Evolutionary conservation across 495 filamentous ascomycete genomes (phyloP).

Genomic region (Hypoxylon perforatum): DNA sequence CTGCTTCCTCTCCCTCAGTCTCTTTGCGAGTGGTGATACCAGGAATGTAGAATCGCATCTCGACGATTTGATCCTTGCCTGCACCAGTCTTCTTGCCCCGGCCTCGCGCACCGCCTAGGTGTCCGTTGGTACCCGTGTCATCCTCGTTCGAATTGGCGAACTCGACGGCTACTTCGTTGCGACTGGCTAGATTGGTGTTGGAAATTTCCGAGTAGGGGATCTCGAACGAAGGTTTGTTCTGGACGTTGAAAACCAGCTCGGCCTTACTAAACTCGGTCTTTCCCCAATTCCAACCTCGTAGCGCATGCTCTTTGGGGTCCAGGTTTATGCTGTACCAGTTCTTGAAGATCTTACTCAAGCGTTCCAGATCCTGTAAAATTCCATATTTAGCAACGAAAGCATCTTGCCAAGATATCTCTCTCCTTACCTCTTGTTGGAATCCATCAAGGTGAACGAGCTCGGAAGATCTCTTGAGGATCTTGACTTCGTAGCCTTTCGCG

Average conservation of each 20-base stretch:
- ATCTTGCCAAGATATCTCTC: neutral
- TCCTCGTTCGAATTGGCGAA: slow-evolving; percentile 78
- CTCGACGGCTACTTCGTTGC: slow-evolving; percentile 97
- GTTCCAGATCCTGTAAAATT: slow-evolving; percentile 81
- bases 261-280: slow-evolving; percentile 97
- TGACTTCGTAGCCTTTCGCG: slow-evolving; percentile 90
- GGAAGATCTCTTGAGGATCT: slow-evolving; percentile 82
- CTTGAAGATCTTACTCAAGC: slow-evolving; percentile 90
- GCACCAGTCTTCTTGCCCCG: slow-evolving; percentile 90
- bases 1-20: slow-evolving; percentile 77
- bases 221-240: slow-evolving; percentile 96
- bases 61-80: slow-evolving; percentile 90
- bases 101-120: slow-evolving; percentile 79
- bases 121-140: slow-evolving; percentile 76
- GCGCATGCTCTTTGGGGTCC: slow-evolving; percentile 89
- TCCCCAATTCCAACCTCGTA: slow-evolving; percentile 99
- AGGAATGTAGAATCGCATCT: slow-evolving; percentile 99
- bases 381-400: slow-evolving; percentile 9
- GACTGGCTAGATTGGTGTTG: slow-evolving; percentile 96
- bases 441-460: slow-evolving; percentile 95
- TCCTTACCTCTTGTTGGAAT: slow-evolving; percentile 84
- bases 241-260: slow-evolving; percentile 95
- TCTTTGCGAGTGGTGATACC: slow-evolving; percentile 89
- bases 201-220: slow-evolving; percentile 97
- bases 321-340: slow-evolving; percentile 94